Evolutionary conservation across 257 asterid genomes (phyloP), one percentile per base, ranked within the genome.

Genomic region (Henckelia pumila): DNA sequence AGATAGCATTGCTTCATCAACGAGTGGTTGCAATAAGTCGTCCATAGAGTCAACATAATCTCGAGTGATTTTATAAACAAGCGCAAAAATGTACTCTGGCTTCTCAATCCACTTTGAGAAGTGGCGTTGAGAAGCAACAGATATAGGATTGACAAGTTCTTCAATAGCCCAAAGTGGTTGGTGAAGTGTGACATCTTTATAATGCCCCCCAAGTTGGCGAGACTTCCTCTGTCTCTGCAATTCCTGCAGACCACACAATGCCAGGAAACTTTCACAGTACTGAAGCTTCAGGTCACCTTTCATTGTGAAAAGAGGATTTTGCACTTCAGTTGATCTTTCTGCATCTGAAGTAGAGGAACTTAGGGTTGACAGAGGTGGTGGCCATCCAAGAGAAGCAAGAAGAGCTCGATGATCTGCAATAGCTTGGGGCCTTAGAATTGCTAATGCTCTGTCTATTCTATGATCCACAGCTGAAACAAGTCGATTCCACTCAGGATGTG

Each of bases 141-240:
- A 80, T 73, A 94, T 61, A 68, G 97, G 99, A 82, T 87, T 88
- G 75, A 85, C 97, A 63, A 94, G 99, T 83, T 94, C 99, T 79
- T 94, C 99, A 13, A 94, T 85, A 57, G 86, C 91, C 99, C 99
- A 94, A 78, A 94, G 99, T 62, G 99, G 95, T 77, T 94, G 96
- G 65, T 76, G 86, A 64, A 85, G 72, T 61, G 79, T 60, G 68
- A 81, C 70, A 16, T 82, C 83, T 58, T 75, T 72, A 69, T 79
- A 76, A 7, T 73, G 89, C 26, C 95, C 95, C 75, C 74, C 85
- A 40, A 94, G 95, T 73, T 94, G 99, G 66, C 96, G 95, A 55
- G 69, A 73, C 72, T 91, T 91, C 76, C 97, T 88, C 73, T 74
- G 85, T 65, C 85, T 84, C 78, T 94, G 99, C 77, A 94, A 68